phyloP scores from a whole-genome alignment of 116 monocot species.

The Papilionanthe hybrid region DNA sequence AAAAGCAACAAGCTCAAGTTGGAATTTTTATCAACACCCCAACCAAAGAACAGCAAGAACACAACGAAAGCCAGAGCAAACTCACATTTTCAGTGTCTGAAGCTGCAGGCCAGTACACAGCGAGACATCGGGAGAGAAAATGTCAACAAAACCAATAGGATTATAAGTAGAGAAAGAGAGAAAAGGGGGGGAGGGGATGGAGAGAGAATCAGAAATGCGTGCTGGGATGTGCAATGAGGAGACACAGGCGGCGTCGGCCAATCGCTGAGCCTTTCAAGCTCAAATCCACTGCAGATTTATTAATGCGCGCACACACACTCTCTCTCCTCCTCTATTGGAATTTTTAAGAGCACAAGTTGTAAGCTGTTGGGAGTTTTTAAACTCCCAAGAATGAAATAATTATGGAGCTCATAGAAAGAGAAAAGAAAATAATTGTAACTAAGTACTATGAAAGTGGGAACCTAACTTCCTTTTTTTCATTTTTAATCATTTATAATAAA shows the following conservation, averaged over 20 bases:
- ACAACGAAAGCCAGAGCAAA: not conserved
- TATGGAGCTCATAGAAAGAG: not conserved
- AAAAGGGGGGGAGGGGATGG: not conserved
- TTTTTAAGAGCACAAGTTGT: not conserved
- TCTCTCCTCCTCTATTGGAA: not conserved
- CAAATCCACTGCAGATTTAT: not conserved
- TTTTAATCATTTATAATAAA: too few relatives aligned
- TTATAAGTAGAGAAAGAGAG: not conserved
- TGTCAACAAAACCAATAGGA: not conserved
- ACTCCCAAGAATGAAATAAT: too few relatives aligned
- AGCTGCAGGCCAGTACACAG: not conserved
- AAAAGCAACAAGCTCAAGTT: not conserved
- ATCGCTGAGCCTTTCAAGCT: not conserved
- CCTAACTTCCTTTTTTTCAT: too few relatives aligned
- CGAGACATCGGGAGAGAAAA: not conserved
- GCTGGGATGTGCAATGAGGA: not conserved
- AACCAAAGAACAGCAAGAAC: not conserved
- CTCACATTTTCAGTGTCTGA: slow-evolving; percentile 2
- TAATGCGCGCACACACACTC: not conserved
- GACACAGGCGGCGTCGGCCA: not conserved
- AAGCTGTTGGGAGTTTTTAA: too few relatives aligned
- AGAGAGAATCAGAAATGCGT: not conserved
- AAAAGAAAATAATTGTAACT: too few relatives aligned
- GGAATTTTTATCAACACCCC: not conserved
- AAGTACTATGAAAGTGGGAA: too few relatives aligned